These are phyloP conservation scores for Claviceps sp. DNA, from an alignment of 2,329 filamentous ascomycete genomes.

Conservation along the genomic window DNA sequence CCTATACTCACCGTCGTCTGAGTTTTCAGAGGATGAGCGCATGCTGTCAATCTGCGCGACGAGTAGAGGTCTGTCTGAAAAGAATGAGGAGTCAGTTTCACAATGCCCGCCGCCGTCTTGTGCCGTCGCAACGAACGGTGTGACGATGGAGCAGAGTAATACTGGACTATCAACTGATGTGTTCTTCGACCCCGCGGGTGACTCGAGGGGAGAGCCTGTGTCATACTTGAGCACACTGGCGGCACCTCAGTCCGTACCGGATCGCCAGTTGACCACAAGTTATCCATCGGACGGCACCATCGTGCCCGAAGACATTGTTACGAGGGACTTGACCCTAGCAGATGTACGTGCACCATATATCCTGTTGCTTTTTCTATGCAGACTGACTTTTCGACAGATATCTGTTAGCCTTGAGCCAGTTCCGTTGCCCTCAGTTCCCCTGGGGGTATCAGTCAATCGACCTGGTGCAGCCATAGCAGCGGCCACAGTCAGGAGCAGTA, in stretches of 20 bases:
- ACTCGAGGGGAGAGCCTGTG: background rate
- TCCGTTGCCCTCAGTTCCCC: background rate
- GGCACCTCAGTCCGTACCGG: background rate
- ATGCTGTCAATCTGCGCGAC: conserved; percentile 18
- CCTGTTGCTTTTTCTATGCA: background rate
- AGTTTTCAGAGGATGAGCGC: conserved; percentile 35
- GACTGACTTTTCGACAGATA: conserved; percentile 12
- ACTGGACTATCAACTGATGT: background rate
- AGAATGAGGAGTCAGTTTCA: conserved; percentile 3
- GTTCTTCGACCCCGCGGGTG: background rate
- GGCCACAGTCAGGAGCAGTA: background rate
- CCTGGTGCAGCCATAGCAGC: background rate
- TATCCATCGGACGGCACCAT: background rate
- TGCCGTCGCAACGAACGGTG: background rate
- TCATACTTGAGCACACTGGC: background rate
- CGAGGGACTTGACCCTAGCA: conserved; percentile 1
- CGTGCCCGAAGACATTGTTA: background rate
- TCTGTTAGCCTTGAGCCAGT: conserved; percentile 5
- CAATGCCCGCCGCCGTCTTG: conserved; percentile 2
- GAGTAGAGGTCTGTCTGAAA: conserved; percentile 2
- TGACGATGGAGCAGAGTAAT: background rate
- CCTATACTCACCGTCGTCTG: conserved; percentile 38
- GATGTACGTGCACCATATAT: conserved; percentile 8
- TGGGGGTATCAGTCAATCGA: background rate
- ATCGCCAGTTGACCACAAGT: background rate